Evolutionary conservation across 768 basidiomycete species (phyloP), one percentile per base, ranked within the genome.

Genomic region (Myochromella boudieri): DNA sequence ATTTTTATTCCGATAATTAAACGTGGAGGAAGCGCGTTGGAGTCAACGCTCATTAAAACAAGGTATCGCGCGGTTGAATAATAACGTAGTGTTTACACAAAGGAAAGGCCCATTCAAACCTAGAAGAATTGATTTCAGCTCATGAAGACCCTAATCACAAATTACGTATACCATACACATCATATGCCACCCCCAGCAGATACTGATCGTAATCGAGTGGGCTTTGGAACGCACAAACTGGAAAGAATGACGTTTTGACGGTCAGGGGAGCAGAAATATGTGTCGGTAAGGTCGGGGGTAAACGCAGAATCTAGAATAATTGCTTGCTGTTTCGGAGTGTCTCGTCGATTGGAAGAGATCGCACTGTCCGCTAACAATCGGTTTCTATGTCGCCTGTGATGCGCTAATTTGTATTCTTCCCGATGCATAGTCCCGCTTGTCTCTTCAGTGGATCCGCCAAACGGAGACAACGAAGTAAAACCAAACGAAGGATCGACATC

Each of bases 111-210:
- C n/a, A n/a, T n/a, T n/a, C n/a, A n/a, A n/a, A n/a, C n/a, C n/a
- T n/a, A n/a, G n/a, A n/a, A n/a, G n/a, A n/a, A n/a, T n/a, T n/a
- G n/a, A 5, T 33, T 6, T 33, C 5, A 33, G 18, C 18, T 10
- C 15, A 20, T 20, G 12, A 37, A 20, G 34, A 37, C 17, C n/a
- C 36, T 10, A 11, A 37, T 6, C 20, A 36, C n/a, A 36, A 37
- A 22, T 42, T 27, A 29, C 41, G 36, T 45, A 12, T 25, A 11
- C 21, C 29, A 18, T 36, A n/a, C 17, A 28, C 42, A 51, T 49
- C 45, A 62, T 39, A 60, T 46, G 17, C 60, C 59, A 36, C 61
- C 62, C 11, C 58, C 52, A 42, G 61, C 61, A 32, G 61, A 64
- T 28, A 56, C 37, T 21, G 61, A 57, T 44, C 62, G 56, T 38